These are phyloP conservation scores for Tuber indicum DNA, from an alignment of 495 filamentous ascomycete species.

Conservation along the genomic window DNA sequence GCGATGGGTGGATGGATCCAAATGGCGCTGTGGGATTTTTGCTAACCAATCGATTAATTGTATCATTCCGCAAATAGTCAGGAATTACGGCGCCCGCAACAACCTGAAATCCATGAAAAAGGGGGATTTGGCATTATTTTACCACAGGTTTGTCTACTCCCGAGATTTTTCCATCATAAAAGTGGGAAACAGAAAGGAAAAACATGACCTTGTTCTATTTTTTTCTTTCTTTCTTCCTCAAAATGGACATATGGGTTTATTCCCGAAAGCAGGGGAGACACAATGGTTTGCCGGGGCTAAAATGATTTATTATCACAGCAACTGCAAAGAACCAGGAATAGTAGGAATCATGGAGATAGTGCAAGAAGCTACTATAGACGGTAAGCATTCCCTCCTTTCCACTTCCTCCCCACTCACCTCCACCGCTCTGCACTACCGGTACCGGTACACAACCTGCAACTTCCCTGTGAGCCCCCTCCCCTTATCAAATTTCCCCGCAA, in stretches of 20 bases:
- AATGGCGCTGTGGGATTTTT: background rate
- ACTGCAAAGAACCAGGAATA: constrained; percentile 82
- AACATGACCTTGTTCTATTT: background rate
- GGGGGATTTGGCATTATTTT: constrained; percentile 92
- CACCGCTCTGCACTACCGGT: background rate
- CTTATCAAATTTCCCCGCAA: constrained; percentile 6
- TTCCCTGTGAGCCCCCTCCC: constrained; percentile 4
- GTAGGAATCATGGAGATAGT: constrained; percentile 93
- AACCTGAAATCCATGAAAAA: constrained; percentile 84
- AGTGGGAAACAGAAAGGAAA: constrained; percentile 4
- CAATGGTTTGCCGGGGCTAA: background rate
- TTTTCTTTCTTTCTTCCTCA: background rate
- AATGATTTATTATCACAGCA: constrained; percentile 41
- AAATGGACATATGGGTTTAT: background rate
- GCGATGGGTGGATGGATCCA: background rate
- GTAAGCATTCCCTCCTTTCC: constrained; percentile 45
- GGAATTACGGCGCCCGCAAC: constrained; percentile 51
- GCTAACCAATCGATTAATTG: background rate
- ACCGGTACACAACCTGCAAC: background rate
- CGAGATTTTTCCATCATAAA: constrained; percentile 15
- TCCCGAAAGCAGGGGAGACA: background rate
- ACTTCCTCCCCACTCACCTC: constrained; percentile 8
- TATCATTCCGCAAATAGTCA: constrained; percentile 24
- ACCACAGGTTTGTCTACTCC: constrained; percentile 57
- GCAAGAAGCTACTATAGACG: constrained; percentile 67